phyloP scores from a whole-genome alignment of 1,139 yeast genomes.

The Zygosaccharomyces sapae region DNA sequence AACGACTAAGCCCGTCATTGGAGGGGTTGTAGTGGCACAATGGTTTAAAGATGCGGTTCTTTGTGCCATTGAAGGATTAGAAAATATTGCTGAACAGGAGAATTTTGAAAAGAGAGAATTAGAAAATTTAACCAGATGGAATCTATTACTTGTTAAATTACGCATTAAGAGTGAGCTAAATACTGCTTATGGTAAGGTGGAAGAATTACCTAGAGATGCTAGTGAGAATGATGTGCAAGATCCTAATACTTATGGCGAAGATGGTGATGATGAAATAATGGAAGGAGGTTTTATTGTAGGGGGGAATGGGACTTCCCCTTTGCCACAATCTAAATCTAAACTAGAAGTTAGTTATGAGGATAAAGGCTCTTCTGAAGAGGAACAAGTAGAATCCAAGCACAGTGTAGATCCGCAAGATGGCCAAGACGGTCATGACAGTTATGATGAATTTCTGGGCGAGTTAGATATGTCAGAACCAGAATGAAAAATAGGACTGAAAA shows the following conservation, averaged over 20 bases:
- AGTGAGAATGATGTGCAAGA: not conserved
- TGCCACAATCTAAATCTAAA: conserved; percentile 2
- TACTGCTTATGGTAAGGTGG: conserved; percentile 57
- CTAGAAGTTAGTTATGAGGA: conserved; percentile 7
- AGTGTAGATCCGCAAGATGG: conserved; percentile 1
- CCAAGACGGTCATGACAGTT: conserved; percentile 24
- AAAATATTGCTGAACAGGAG: conserved; percentile 44
- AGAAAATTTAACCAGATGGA: conserved; percentile 70
- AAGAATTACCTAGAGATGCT: conserved; percentile 14
- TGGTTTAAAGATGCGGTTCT: conserved; percentile 65
- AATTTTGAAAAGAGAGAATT: conserved; percentile 46
- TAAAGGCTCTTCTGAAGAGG: not conserved
- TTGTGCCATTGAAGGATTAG: conserved; percentile 54
- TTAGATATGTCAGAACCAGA: conserved; percentile 16
- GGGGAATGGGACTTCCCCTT: conserved; percentile 12
- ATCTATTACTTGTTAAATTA: conserved; percentile 61
- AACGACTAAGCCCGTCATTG: conserved; percentile 59
- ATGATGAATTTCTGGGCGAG: conserved; percentile 28
- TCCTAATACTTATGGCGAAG: conserved; percentile 9
- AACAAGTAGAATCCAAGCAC: conserved; percentile 2
- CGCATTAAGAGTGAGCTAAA: conserved; percentile 68
- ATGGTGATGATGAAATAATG: conserved; percentile 11
- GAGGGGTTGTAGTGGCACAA: conserved; percentile 71
- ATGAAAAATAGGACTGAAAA: not conserved
- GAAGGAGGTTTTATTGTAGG: conserved; percentile 31